phyloP scores from a whole-genome alignment of 2,329 filamentous ascomycete genomes.

The Metarhizium guizhouense region DNA sequence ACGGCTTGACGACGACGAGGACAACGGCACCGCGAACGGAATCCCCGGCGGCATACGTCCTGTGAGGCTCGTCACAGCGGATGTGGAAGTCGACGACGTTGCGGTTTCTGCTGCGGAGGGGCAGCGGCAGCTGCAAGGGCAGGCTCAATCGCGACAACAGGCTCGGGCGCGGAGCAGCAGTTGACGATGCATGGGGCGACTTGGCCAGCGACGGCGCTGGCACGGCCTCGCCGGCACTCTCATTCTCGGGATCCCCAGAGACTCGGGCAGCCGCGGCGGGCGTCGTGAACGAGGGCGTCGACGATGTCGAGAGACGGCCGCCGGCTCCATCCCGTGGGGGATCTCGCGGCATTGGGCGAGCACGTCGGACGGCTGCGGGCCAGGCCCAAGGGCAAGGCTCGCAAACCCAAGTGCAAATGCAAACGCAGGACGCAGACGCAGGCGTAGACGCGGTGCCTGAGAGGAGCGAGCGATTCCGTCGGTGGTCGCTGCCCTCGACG shows the following conservation, averaged over 20 bases:
- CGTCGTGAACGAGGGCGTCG: conserved; percentile 7
- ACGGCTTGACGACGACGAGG: conserved; percentile 62
- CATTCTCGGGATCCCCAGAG: conserved; percentile 16
- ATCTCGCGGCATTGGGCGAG: conserved; percentile 15
- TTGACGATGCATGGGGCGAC: conserved; percentile 6
- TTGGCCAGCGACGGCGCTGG: conserved; percentile 8
- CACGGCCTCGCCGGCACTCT: conserved; percentile 14
- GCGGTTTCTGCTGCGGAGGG: conserved; percentile 45
- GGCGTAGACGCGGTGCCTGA: too few relatives aligned
- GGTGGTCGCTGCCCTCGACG: background rate
- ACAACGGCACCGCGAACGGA: conserved; percentile 64
- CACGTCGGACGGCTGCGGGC: conserved; percentile 7
- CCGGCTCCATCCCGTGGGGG: conserved; percentile 9
- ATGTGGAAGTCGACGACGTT: conserved; percentile 73
- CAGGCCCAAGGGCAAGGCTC: conserved; percentile 6
- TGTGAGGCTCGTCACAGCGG: conserved; percentile 66
- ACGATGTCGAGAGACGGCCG: conserved; percentile 13
- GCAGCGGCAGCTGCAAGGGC: conserved; percentile 32
- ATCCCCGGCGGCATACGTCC: conserved; percentile 67
- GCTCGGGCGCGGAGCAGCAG: conserved; percentile 19
- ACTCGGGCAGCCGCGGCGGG: background rate
- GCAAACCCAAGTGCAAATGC: conserved; percentile 1
- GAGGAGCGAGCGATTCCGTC: too few relatives aligned
- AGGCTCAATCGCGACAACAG: conserved; percentile 45
- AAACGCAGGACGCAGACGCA: background rate